These are phyloP conservation scores for Globisporangium irregulare DNA, from an alignment of 352 stramenopile genomes.

Conservation along the genomic window DNA sequence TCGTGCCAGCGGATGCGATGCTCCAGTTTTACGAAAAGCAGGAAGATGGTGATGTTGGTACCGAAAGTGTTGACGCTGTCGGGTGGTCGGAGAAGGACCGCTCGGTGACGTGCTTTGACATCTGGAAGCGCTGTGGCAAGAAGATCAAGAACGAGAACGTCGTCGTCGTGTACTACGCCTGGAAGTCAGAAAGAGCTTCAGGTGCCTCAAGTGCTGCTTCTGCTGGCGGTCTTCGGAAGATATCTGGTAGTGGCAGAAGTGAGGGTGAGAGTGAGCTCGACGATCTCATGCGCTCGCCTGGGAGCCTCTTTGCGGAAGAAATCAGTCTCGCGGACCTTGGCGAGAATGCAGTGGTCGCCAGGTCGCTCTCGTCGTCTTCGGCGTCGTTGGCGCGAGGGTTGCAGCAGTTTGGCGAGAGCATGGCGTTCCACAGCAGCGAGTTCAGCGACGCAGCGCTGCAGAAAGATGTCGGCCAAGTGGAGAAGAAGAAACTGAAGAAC, in stretches of 20 bases:
- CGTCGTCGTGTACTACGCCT: constrained; percentile 68
- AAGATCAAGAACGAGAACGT: constrained; percentile 63
- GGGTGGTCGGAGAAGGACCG: constrained; percentile 44
- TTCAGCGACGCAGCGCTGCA: not conserved
- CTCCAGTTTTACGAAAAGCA: constrained; percentile 64
- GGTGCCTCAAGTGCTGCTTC: not conserved
- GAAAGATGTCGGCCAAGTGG: not conserved
- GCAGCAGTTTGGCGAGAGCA: constrained; percentile 39
- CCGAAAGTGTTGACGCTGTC: not conserved
- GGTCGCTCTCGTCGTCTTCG: constrained; percentile 1
- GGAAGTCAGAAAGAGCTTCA: constrained; percentile 16
- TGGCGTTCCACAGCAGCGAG: constrained; percentile 31
- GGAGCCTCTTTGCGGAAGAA: constrained; percentile 18
- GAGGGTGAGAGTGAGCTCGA: constrained; percentile 22
- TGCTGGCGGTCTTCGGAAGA: not conserved
- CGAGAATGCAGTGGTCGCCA: not conserved
- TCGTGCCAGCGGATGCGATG: constrained; percentile 22
- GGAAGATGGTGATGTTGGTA: constrained; percentile 2
- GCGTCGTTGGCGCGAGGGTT: constrained; percentile 27
- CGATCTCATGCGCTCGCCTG: constrained; percentile 3
- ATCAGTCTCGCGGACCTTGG: constrained; percentile 11
- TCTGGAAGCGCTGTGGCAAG: constrained; percentile 68
- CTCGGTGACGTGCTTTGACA: constrained; percentile 63
- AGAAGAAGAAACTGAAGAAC: not conserved
- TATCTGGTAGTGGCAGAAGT: constrained; percentile 16